Evolutionary conservation across 192 early-diverging fungal genomes (phyloP), one percentile per base, ranked within the genome.

Genomic region (Backusella mclennaniae): DNA sequence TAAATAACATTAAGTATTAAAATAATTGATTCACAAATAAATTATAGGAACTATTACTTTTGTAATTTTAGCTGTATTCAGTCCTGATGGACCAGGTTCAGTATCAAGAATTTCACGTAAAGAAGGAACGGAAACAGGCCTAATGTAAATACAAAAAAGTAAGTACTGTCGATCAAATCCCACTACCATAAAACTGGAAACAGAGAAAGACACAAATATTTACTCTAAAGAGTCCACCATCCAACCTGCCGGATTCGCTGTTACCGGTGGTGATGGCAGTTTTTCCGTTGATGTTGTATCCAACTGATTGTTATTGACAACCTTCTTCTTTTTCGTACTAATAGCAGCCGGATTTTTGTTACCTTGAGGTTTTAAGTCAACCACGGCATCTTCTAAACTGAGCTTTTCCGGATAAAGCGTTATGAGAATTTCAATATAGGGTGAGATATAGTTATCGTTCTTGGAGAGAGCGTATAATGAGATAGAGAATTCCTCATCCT

Each of bases 41-140:
- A 14, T 23, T 12, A 69, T 36, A 23, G 21, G 46, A 19, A 44
- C 21, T 3, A 4, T 49, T 46, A 71, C 70, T 29, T 71, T 71
- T 41, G 39, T 44, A 71, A 15, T 71, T 49, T 71, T 71, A 15
- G 44, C 44, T 17, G 12, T 6, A 49, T 42, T 46, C 14, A 23
- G 14, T n/a, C 12, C 11, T 11, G 56, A 26, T 49, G 41, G 6
- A n/a, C 38, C 63, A 41, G 76, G 73, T 36, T 83, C 85, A 23
- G 78, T 44, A 6, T 86, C 83, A 52, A 84, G 68, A 73, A 86
- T 86, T 9, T 86, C 83, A 6, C 85, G 78, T 46, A 86, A 38
- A 19, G 85, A 82, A 26, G 80, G 80, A 35, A 73, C 69, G 2
- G 38, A 42, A 71, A 26, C 41, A 44, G 23, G 35, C 31, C 73